Base-by-base conservation (phyloP, 1,284 basidiomycete genomes). In the Ceratorhiza oryzae-sativae region DNA sequence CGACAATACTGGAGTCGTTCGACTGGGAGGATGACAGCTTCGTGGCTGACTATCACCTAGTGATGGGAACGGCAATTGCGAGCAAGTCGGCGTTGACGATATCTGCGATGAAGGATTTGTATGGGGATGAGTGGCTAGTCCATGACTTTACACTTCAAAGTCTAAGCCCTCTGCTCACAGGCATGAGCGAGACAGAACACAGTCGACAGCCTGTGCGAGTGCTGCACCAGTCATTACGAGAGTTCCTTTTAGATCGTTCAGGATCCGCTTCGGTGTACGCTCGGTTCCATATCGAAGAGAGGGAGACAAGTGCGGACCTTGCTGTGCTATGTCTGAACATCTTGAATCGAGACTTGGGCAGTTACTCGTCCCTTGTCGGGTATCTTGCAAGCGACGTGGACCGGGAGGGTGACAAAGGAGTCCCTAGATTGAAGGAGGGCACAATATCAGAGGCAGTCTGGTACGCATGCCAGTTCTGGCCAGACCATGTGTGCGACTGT, bases 61-160 rank as follows among this genome's bases (percentile, higher is more conserved):
- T 77, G 18, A 74, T 78, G 68, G 77, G 77, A 13, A 61, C 76
- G 10, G 75, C 77, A 23, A 63, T 78, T n/a, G 76, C 75, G 2
- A 67, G 18, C 34, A 55, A 67, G 15, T 25, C 49, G 0, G 49
- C 63, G 15, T 4, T 67, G 49, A 67, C 49, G 6, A 39, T 67
- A 23, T 15, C 34, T 9, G 51, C 63, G 5, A 23, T 41, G 49
- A 55, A 12, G 5, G 34, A 13, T 6, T n/a, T 67, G n/a, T 55
- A 42, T 32, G n/a, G 36, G 1, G 10, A 2, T 2, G 6, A 23
- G 12, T 4, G 20, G 3, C 0, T 45, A 10, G 63, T 20, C 0
- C 41, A 34, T 1, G 36, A 55, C 20, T 20, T 41, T 13, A 49
- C 27, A 18, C 63, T 67, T 1, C 63, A 51, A 32, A 18, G 34